Percentiles rank a stretch among this genome's conserved stretches.
Conservation (phyloP, 2,329 filamentous ascomycete genomes). For the Gliomastix tumulicola region DNA sequence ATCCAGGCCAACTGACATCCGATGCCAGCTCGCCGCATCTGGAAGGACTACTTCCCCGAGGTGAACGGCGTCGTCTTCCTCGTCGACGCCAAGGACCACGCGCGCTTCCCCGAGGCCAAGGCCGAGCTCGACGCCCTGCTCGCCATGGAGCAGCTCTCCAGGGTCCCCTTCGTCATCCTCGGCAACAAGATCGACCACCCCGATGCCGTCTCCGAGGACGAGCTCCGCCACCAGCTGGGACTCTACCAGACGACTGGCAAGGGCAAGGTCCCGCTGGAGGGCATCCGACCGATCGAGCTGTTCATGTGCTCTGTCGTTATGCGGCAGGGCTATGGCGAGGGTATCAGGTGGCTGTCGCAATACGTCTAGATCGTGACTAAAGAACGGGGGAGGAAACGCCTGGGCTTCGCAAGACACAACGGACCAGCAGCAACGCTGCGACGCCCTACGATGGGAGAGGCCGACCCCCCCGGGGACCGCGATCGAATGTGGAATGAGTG, state of each 20-base stretch:
- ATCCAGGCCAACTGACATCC: constrained; percentile 1
- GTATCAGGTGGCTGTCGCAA: constrained; percentile 86
- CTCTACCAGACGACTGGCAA: constrained; percentile 96
- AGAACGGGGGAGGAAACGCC: constrained; percentile 1
- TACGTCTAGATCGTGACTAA: constrained; percentile 78
- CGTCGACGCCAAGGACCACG: constrained; percentile 94
- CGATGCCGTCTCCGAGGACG: constrained; percentile 90
- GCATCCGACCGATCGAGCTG: constrained; percentile 89
- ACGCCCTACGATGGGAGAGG: no score
- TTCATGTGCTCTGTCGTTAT: constrained; percentile 99
- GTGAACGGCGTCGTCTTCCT: constrained; percentile 96
- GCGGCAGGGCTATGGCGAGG: constrained; percentile 91
- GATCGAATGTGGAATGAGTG: no score
- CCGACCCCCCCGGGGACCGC: no score
- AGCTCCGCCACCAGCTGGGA: constrained; percentile 85
- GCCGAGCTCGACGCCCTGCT: constrained; percentile 93
- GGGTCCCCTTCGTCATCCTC: constrained; percentile 92
- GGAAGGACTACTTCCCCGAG: constrained; percentile 97
- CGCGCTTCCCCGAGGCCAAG: constrained; percentile 90
- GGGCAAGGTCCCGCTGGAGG: constrained; percentile 87
- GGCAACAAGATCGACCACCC: constrained; percentile 99
- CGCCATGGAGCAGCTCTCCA: constrained; percentile 92
- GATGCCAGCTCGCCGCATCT: constrained; percentile 71
- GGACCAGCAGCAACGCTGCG: no score
- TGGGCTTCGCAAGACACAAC: no score